Evolutionary conservation across 1,284 basidiomycete species (phyloP).

Genomic region (Tilletia caries): DNA sequence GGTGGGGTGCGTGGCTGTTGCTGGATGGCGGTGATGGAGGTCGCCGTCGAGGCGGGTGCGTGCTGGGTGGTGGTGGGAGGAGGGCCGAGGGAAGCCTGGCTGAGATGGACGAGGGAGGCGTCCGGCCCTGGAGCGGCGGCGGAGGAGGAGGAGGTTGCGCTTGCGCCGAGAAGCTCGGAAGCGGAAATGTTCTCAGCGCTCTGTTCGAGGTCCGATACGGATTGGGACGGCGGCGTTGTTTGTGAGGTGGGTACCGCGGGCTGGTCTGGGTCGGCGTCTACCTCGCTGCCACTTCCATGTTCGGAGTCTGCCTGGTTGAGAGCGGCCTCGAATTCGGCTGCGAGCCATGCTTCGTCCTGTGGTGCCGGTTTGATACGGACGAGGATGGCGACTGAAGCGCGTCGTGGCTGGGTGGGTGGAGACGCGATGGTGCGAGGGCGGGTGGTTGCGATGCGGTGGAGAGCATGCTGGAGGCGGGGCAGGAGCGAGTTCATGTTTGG

Average conservation of each 20-base stretch:
- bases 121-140: not conserved
- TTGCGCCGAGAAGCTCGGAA: not conserved
- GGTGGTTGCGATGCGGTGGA: constrained; percentile 43
- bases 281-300: constrained; percentile 20
- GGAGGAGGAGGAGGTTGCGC: too few relatives aligned
- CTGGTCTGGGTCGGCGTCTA: constrained; percentile 9
- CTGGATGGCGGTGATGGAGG: not conserved
- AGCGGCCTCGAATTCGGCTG: constrained; percentile 31
- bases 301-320: constrained; percentile 23
- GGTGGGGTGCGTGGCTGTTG: constrained; percentile 4
- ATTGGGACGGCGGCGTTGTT: not conserved
- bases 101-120: constrained; percentile 12
- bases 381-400: constrained; percentile 52
- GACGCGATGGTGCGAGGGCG: constrained; percentile 46
- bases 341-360: constrained; percentile 47
- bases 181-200: constrained; percentile 14
- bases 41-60: not conserved
- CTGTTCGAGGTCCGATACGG: constrained; percentile 13
- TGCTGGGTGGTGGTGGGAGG: not conserved
- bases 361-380: constrained; percentile 41
- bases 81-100: constrained; percentile 1
- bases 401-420: constrained; percentile 49
- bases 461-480: constrained; percentile 40
- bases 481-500: constrained; percentile 7
- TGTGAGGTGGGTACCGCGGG: not conserved